phyloP scores from a whole-genome alignment of 805 yeast genomes.

The Wickerhamiella kazuoi region DNA sequence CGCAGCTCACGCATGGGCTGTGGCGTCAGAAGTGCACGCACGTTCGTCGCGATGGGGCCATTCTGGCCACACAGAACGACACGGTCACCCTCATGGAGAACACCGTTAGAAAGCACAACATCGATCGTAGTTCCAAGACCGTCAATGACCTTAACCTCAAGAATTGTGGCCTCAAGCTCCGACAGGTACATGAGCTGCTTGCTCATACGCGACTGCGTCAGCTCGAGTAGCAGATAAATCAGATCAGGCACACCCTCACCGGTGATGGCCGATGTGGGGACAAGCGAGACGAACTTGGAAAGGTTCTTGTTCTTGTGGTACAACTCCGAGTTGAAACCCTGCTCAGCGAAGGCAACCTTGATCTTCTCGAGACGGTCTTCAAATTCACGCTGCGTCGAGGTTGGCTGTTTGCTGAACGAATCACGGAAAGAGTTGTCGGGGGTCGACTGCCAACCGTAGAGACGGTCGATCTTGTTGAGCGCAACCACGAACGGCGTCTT shows the following conservation, averaged over 20 bases:
- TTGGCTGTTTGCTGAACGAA: slow-evolving; percentile 64
- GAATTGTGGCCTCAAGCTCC: slow-evolving; percentile 85
- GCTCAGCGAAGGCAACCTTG: slow-evolving; percentile 86
- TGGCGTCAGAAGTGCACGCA: slow-evolving; percentile 90
- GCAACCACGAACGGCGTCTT: slow-evolving; percentile 98
- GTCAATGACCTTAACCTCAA: slow-evolving; percentile 95
- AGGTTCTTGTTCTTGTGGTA: slow-evolving; percentile 90
- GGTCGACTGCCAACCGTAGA: slow-evolving; percentile 79
- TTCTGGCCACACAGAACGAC: slow-evolving; percentile 93
- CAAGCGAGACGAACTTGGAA: slow-evolving; percentile 85
- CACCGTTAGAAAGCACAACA: slow-evolving; percentile 94
- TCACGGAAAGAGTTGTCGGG: slow-evolving; percentile 95
- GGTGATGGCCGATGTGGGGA: slow-evolving; percentile 96
- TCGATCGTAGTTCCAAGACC: slow-evolving; percentile 98
- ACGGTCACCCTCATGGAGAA: slow-evolving; percentile 85
- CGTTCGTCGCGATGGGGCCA: slow-evolving; percentile 94
- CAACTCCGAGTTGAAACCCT: slow-evolving; percentile 93
- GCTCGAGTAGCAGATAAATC: slow-evolving; percentile 82
- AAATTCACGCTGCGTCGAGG: slow-evolving; percentile 82
- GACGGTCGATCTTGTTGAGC: slow-evolving; percentile 90
- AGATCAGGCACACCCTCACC: slow-evolving; percentile 99
- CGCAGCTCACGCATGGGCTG: slow-evolving; percentile 95
- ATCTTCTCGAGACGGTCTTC: slow-evolving; percentile 71
- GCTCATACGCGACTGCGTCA: slow-evolving; percentile 97
- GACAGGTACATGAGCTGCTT: slow-evolving; percentile 93